A percentile compares a stretch with the other conserved stretches of the same genome.
Conservation (phyloP, 2,329 filamentous ascomycete species). For the Tolypocladium inflatum region DNA sequence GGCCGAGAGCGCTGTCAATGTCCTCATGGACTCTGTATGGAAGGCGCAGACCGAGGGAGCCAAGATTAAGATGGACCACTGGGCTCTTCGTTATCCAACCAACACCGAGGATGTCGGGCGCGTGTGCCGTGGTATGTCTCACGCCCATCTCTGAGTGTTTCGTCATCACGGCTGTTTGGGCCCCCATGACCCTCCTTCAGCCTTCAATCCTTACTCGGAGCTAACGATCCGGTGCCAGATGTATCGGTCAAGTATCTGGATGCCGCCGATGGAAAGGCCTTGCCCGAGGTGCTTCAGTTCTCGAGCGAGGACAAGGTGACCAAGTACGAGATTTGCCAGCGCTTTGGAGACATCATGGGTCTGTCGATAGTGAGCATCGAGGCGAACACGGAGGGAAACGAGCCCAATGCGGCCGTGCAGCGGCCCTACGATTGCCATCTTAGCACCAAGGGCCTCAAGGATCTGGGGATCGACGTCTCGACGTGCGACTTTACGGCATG, state of each 20-base stretch:
- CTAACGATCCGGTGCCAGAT: slow-evolving; percentile 34
- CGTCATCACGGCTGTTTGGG: neutral
- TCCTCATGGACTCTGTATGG: slow-evolving; percentile 67
- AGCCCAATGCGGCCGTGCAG: slow-evolving; percentile 61
- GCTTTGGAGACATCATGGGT: slow-evolving; percentile 71
- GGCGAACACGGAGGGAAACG: slow-evolving; percentile 61
- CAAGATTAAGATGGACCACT: slow-evolving; percentile 73
- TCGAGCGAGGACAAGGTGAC: slow-evolving; percentile 79
- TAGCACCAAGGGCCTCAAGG: slow-evolving; percentile 62
- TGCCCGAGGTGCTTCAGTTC: slow-evolving; percentile 73
- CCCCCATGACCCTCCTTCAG: neutral
- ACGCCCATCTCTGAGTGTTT: neutral
- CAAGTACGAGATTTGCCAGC: slow-evolving; percentile 80
- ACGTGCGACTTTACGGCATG: slow-evolving; percentile 70
- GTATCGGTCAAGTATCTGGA: slow-evolving; percentile 59
- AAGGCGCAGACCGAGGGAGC: slow-evolving; percentile 57
- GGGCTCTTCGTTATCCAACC: slow-evolving; percentile 75
- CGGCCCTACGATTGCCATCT: slow-evolving; percentile 84
- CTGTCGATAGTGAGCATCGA: slow-evolving; percentile 59
- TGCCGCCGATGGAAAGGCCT: slow-evolving; percentile 33
- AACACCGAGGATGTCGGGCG: slow-evolving; percentile 81
- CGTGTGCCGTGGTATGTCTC: slow-evolving; percentile 54
- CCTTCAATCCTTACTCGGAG: neutral
- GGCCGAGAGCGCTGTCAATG: slow-evolving; percentile 74
- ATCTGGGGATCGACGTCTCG: slow-evolving; percentile 64